These are phyloP conservation scores for Neopestalotiopsis clavispora DNA, from an alignment of 2,329 filamentous ascomycete species.

Conservation along the genomic window DNA sequence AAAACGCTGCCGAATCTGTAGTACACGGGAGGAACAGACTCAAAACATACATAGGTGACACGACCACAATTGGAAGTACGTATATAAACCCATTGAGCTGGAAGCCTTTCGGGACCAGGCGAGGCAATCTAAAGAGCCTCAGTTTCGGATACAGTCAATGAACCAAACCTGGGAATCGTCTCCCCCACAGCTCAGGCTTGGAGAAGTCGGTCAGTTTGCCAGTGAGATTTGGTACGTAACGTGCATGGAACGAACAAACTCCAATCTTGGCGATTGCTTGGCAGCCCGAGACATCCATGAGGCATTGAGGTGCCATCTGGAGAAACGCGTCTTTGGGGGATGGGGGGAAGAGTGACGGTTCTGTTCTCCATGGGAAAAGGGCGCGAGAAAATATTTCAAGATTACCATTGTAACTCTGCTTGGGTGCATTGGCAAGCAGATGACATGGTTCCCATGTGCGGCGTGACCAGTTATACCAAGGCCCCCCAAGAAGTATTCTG, in stretches of 20 bases:
- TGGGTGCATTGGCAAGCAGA: not conserved
- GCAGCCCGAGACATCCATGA: not conserved
- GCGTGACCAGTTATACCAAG: not conserved
- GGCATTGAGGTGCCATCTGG: not conserved
- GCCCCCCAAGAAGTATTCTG: not conserved
- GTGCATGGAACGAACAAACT: not conserved
- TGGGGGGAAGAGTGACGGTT: not conserved
- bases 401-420: not conserved
- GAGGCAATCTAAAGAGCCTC: not conserved
- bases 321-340: not conserved
- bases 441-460: not conserved
- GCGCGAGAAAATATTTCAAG: not conserved
- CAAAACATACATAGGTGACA: not conserved
- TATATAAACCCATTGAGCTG: not conserved
- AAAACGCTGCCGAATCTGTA: not conserved
- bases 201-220: not conserved
- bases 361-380: not conserved
- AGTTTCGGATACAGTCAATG: not conserved
- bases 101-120: not conserved
- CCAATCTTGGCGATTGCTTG: slow-evolving; percentile 4
- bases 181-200: not conserved
- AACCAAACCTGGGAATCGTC: not conserved
- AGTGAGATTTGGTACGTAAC: not conserved
- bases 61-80: not conserved
- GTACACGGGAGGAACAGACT: not conserved